A percentile compares a stretch with the other conserved stretches of the same genome.
Conservation (phyloP, 106 monocot genomes). For the Platanthera zijinensis region DNA sequence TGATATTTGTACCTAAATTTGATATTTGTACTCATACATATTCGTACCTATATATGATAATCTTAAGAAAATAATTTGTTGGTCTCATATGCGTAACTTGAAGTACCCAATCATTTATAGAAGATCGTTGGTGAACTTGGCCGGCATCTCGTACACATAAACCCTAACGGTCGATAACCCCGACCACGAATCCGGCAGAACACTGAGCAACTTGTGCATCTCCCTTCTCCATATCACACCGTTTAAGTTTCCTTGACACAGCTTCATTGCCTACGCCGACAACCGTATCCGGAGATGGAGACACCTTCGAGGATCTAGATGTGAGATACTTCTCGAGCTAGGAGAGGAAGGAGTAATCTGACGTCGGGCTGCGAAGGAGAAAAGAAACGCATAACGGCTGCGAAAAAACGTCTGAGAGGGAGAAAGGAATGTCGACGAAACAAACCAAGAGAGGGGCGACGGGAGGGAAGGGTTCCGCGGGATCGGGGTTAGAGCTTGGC, state of each 20-base stretch:
- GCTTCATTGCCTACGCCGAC: not conserved
- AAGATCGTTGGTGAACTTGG: slow-evolving; percentile 81
- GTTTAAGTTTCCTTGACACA: slow-evolving; percentile 39
- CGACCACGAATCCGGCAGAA: slow-evolving; percentile 20
- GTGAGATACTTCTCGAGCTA: slow-evolving; percentile 70
- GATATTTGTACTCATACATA: too few relatives aligned
- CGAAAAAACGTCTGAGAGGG: too few relatives aligned
- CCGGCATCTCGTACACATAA: slow-evolving; percentile 91
- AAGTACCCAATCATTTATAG: slow-evolving; percentile 1
- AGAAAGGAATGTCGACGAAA: too few relatives aligned
- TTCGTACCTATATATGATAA: too few relatives aligned
- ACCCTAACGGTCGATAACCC: slow-evolving; percentile 41
- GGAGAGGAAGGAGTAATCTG: slow-evolving; percentile 59
- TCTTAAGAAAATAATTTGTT: too few relatives aligned
- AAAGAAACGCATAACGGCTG: too few relatives aligned
- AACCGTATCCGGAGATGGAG: not conserved
- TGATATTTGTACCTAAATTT: too few relatives aligned
- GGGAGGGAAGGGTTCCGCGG: too few relatives aligned
- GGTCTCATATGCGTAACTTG: too few relatives aligned
- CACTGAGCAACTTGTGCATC: slow-evolving; percentile 11
- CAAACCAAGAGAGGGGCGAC: too few relatives aligned
- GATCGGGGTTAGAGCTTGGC: too few relatives aligned
- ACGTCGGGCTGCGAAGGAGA: not conserved
- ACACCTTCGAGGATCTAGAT: slow-evolving; percentile 10
- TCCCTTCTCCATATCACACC: slow-evolving; percentile 42